These are phyloP conservation scores for Gynostemma pentaphyllum DNA, from an alignment of 306 rosid species.

Conservation along the genomic window DNA sequence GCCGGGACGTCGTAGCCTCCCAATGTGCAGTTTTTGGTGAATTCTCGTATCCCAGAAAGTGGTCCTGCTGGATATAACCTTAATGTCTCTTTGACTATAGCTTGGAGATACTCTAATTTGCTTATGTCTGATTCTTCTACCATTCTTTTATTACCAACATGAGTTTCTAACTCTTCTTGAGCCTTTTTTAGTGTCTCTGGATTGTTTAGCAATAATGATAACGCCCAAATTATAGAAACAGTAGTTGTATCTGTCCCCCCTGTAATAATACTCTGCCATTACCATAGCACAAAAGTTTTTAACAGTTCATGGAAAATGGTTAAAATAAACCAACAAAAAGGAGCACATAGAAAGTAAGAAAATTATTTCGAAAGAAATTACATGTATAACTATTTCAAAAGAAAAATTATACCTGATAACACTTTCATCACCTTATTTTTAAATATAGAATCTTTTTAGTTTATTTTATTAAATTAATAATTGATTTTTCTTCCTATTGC, in stretches of 20 bases:
- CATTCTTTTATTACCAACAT: conserved; percentile 37
- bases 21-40: neutral
- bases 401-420: too few species aligned
- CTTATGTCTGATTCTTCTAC: conserved; percentile 34
- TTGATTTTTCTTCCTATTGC: too few species aligned
- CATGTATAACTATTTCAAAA: too few species aligned
- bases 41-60: conserved; percentile 9
- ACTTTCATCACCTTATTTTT: too few species aligned
- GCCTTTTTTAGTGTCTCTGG: conserved; percentile 15
- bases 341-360: too few species aligned
- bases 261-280: conserved; percentile 15
- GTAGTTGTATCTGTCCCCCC: conserved; percentile 41
- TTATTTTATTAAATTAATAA: too few species aligned
- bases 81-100: conserved; percentile 35
- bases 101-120: conserved; percentile 40
- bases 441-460: too few species aligned
- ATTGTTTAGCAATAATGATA: conserved; percentile 28
- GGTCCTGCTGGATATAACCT: conserved; percentile 44
- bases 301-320: too few species aligned
- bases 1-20: conserved; percentile 25
- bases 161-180: conserved; percentile 33
- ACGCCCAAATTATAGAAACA: conserved; percentile 30
- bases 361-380: too few species aligned
- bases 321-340: too few species aligned
- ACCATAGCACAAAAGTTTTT: too few species aligned